These are phyloP conservation scores for Lomentospora prolificans DNA, from an alignment of 2,329 filamentous ascomycete genomes.

Conservation along the genomic window DNA sequence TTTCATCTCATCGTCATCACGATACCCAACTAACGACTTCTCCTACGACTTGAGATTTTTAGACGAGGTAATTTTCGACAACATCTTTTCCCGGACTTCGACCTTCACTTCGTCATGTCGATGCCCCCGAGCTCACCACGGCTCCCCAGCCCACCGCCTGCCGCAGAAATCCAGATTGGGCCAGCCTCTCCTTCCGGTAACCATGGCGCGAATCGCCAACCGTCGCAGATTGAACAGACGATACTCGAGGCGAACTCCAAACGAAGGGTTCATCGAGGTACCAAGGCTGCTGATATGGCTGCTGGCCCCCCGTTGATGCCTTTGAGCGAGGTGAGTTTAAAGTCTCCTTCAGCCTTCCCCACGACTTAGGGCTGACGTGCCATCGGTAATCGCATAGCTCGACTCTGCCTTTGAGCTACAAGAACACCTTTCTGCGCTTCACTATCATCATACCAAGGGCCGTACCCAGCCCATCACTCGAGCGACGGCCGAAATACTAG, in stretches of 20 bases:
- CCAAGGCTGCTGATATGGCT: conserved; percentile 85
- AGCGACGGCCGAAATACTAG: conserved; percentile 64
- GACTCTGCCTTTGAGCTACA: conserved; percentile 96
- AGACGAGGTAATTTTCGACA: neutral
- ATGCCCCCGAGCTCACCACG: conserved; percentile 72
- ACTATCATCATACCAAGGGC: conserved; percentile 66
- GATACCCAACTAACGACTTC: neutral
- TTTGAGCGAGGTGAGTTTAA: conserved; percentile 61
- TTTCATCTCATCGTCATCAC: neutral
- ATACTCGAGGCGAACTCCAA: conserved; percentile 64
- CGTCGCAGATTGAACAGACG: conserved; percentile 51
- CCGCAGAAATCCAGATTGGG: conserved; percentile 86
- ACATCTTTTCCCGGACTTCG: neutral
- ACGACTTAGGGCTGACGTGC: too few species aligned
- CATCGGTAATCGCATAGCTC: conserved; percentile 48
- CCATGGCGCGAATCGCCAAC: conserved; percentile 45
- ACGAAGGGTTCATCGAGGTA: conserved; percentile 83
- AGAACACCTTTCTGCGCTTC: conserved; percentile 88
- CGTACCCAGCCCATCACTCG: conserved; percentile 65
- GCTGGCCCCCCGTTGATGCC: conserved; percentile 83
- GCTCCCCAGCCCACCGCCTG: conserved; percentile 86
- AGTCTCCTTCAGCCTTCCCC: neutral
- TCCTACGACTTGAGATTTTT: neutral
- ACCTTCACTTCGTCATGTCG: conserved; percentile 33
- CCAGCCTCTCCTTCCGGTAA: conserved; percentile 62